Evolutionary conservation across 2,329 filamentous ascomycete genomes (phyloP), one percentile per base, ranked within the genome.

Genomic region (Pestalotiopsis sp.): DNA sequence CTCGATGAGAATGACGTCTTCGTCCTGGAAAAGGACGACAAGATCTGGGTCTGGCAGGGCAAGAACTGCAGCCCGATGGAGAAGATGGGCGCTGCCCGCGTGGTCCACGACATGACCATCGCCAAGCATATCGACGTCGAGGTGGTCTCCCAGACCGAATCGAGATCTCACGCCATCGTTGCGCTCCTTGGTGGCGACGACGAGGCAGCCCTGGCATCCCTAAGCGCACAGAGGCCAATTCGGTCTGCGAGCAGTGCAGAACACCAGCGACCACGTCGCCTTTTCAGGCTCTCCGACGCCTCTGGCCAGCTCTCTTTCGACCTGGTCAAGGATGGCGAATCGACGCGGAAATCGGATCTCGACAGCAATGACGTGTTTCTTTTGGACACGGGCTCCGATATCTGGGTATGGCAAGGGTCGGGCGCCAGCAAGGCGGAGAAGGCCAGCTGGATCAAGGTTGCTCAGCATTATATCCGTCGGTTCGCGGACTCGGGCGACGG

Each of bases 11-110:
- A 81, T 66, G 90, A 92, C 74, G 90, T 92, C 2, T 92, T 92
- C 72, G 82, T 92, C 14, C 78, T 92, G 58, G 90, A 92, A 72
- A 84, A 83, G 66, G 85, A 86, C 27, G 82, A 87, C 64, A 91
- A 91, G 81, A 90, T 92, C 72, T 91, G 87, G 84, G 87, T 91
- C 4, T 92, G 90, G 90, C 90, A 92, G 80, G 90, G 90, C 65
- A 84, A 84, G 73, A 84, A 83, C 57, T 90, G 89, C 75, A 89
- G 86, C 61, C 90, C 90, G 0, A 91, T 91, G 88, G 90, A 92
- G 75, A 92, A 91, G 80, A 86, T 87, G 59, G 91, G 90, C 79
- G 89, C 89, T 0, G 90, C 90, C 0, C 89, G 91, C 76, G 88
- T 92, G 2, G 90, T 92, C 4, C 86, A 91, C 73, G 87, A 90